Base-by-base conservation (phyloP, 345 rosid genomes). In the Citropsis articulata region DNA sequence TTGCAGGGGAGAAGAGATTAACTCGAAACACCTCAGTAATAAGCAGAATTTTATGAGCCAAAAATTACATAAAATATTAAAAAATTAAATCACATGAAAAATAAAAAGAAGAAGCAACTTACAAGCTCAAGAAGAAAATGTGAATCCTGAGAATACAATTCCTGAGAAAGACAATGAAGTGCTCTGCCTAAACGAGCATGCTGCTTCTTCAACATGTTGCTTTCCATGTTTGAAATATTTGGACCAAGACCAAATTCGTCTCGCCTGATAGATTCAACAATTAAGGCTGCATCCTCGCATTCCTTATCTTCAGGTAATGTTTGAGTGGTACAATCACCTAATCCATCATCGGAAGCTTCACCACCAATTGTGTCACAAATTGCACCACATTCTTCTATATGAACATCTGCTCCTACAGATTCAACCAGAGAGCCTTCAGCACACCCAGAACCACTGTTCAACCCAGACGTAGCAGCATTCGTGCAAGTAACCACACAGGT, bases 131-230 rank as follows among this genome's bases (percentile, higher is more conserved):
- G 98, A 82, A 96, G 91, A 88, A 96, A 96, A 86, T 96, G 99
- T 13, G 98, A 94, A 88, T 96, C 99, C 84, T 96, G 95, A 72
- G 98, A 96, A 83, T 96, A 96, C 76, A 96, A 81, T 83, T 96
- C 99, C 84, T 91, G 99, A 24, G 99, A 96, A 79, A 96, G 94
- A 85, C 98, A 96, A 69, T 96, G 95, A 57, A 96, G 97, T 74
- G 99, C 98, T 88, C 99, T 96, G 61, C 98, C 99, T 40, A 96
- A 83, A 64, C 98, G 99, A 87, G 97, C 98, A 86, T 96, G 99
- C 81, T 96, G 99, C 86, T 92, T 96, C 82, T 84, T 90, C 85
- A 96, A 82, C 89, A 96, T 86, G 85, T 75, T 83, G 80, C 82
- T 90, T 85, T 96, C 98, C 60, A 77, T 73, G 60, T 83, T 81